A percentile compares a stretch with the other conserved stretches of the same genome.
phyloP scores from a whole-genome alignment of 169 alveolate species.

The Plasmodium adleri region DNA sequence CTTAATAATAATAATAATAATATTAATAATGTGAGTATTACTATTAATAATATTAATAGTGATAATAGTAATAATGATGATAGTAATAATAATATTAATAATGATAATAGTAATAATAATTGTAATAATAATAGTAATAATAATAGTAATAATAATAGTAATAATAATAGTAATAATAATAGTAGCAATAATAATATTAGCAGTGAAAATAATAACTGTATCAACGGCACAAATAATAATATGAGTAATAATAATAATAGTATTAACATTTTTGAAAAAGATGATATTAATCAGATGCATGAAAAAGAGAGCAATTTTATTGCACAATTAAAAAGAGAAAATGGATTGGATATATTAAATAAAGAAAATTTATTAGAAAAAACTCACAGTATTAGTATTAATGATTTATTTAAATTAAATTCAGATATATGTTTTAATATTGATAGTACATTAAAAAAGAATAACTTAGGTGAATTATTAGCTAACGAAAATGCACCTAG shows the following conservation, averaged over 20 bases:
- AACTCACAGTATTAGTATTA: conserved; percentile 38
- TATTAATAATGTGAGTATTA: no score
- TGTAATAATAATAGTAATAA: not conserved
- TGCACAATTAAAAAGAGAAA: conserved; percentile 31
- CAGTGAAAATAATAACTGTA: not conserved
- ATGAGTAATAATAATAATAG: no score
- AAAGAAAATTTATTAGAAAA: conserved; percentile 34
- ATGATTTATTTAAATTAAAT: conserved; percentile 53
- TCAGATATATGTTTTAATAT: conserved; percentile 20
- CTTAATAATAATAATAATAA: no score
- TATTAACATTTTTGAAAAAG: not conserved
- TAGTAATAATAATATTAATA: no score
- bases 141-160: not conserved
- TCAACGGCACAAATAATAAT: not conserved
- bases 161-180: not conserved
- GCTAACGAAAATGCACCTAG: conserved; percentile 12
- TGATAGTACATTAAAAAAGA: conserved; percentile 44
- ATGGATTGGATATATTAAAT: conserved; percentile 17
- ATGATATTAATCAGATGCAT: not conserved
- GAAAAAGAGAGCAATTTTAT: conserved; percentile 6
- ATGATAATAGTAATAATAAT: not conserved
- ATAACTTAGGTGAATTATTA: conserved; percentile 35
- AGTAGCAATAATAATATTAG: conserved; percentile 19
- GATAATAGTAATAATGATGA: no score
- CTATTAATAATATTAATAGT: no score